Conservation (phyloP, 768 basidiomycete species). For the Kwoniella dendrophila region DNA sequence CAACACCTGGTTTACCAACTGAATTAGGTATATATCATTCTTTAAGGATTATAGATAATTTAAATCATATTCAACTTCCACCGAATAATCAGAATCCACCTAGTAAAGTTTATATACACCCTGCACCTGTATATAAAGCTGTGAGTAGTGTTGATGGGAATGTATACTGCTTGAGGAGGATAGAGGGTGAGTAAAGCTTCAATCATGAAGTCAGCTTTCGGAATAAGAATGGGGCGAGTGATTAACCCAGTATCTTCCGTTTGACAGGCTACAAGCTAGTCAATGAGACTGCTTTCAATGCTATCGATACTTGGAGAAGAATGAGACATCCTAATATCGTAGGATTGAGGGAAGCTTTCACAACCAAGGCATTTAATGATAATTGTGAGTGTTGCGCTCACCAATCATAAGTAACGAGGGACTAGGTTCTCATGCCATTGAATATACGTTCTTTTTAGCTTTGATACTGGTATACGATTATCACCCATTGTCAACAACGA, state of each 20-base stretch:
- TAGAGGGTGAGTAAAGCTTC: conserved; percentile 70
- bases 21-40: conserved; percentile 90
- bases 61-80: conserved; percentile 30
- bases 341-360: conserved; percentile 85
- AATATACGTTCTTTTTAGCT: conserved; percentile 66
- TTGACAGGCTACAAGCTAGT: conserved; percentile 75
- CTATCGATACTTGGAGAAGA: conserved; percentile 82
- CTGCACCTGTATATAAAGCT: conserved; percentile 81
- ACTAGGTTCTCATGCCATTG: too few relatives aligned
- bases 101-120: conserved; percentile 77
- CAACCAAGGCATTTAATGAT: conserved; percentile 87
- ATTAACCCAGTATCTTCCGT: background rate
- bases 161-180: conserved; percentile 74
- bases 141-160: conserved; percentile 73
- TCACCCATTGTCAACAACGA: conserved; percentile 77
- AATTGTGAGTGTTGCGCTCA: conserved; percentile 65
- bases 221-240: background rate
- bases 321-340: conserved; percentile 85
- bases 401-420: background rate
- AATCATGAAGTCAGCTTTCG: background rate
- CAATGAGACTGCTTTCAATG: conserved; percentile 75
- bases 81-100: conserved; percentile 55
- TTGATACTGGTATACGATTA: conserved; percentile 90
- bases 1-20: conserved; percentile 66
- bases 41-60: conserved; percentile 71